Percentiles rank a stretch among this genome's conserved stretches.
phyloP scores from a whole-genome alignment of 495 filamentous ascomycete genomes.

The Aspergillus carlsbadensis region DNA sequence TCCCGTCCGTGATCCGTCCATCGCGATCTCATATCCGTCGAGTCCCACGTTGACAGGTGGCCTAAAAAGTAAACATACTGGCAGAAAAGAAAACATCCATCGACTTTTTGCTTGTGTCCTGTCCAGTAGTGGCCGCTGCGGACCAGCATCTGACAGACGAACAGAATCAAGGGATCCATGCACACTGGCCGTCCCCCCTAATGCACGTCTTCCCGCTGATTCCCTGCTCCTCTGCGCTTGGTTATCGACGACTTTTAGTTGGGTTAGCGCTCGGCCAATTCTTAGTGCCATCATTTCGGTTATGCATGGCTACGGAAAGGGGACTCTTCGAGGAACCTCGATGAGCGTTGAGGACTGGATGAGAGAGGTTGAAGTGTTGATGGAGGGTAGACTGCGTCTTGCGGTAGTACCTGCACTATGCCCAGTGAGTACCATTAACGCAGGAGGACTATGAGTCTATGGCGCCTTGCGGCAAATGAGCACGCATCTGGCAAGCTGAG shows the following conservation, averaged over 20 bases:
- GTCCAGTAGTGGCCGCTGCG: background rate
- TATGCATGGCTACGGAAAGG: background rate
- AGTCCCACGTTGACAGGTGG: slow-evolving; percentile 8
- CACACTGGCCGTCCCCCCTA: background rate
- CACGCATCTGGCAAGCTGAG: too few species aligned
- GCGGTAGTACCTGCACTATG: too few species aligned
- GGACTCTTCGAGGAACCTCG: background rate
- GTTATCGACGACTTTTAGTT: background rate
- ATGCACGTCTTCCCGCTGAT: slow-evolving; percentile 15
- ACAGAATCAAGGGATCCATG: slow-evolving; percentile 6
- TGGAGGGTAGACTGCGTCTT: too few species aligned
- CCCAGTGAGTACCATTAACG: too few species aligned
- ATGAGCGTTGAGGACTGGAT: too few species aligned
- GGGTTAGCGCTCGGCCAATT: background rate
- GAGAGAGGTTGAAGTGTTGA: too few species aligned
- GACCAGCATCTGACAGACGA: slow-evolving; percentile 1
- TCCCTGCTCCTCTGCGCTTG: slow-evolving; percentile 10
- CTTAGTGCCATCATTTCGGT: background rate
- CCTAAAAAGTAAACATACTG: slow-evolving; percentile 5
- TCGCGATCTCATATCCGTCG: background rate
- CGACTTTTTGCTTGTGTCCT: too few species aligned
- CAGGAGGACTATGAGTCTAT: too few species aligned
- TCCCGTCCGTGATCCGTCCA: background rate
- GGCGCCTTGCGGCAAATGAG: too few species aligned
- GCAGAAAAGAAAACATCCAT: background rate